Base-by-base conservation (phyloP, 2,329 filamentous ascomycete species). In the Bipolaris zeicola region DNA sequence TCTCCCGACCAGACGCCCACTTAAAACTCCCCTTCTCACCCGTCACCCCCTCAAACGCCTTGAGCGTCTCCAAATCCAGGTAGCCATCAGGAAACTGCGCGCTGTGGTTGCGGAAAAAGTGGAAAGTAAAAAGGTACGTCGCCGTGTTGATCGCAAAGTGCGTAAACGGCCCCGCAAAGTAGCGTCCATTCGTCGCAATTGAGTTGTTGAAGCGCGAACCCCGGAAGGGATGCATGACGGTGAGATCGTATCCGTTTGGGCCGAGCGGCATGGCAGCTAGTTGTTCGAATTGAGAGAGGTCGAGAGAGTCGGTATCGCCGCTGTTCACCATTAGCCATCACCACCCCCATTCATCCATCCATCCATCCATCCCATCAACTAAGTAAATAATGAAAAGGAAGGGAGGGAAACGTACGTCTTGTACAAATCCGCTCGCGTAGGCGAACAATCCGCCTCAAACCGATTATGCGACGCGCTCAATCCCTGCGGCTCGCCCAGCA, bases 71-170 rank as follows among this genome's bases (percentile, higher is more conserved):
- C 3, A 56, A 58, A 1, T 57, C 57, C 0, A 67, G 58, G 20
- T 58, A 58, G 10, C 65, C 65, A 5, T 58, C 60, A 3, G 65
- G 65, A 6, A 60, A 56, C 47, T 67, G 61, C 1, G 60, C 60
- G 20, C 56, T 63, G 48, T 66, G 62, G 33, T 67, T 70, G 14
- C 63, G 56, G 56, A 67, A 64, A 45, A 64, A 64, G 43, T 45
- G 48, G 34, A 42, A 56, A 7, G 53, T 56, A 20, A 56, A 56
- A 6, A 42, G 36, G 22, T 56, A 56, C 4, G 53, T 47, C 5
- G 53, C 53, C n/a, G 53, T 45, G 42, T 64, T 51, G 11, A 66
- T 56, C 1, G 63, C 61, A 36, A 61, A 64, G 57, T 62, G 57
- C 13, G 61, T 61, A 18, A 64, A 52, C 41, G 62, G 62, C 11